Evolutionary conservation across 345 rosid genomes (phyloP).

Genomic region (Brassica carinata): DNA sequence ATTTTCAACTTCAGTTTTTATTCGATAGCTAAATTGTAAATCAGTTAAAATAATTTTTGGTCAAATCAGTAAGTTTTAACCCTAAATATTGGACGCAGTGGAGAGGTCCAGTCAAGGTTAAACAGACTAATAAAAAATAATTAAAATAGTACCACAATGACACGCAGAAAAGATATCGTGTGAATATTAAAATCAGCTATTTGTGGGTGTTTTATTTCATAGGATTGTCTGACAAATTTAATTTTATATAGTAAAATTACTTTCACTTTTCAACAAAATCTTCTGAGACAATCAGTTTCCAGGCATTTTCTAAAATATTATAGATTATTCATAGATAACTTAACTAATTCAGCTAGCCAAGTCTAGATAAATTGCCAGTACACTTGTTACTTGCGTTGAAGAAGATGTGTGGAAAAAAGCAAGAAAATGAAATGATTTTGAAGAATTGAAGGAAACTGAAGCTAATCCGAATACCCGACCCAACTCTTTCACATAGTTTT

Average conservation of each 20-base stretch:
- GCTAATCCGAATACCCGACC: neutral
- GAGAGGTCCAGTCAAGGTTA: conserved; percentile 20
- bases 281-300: conserved; percentile 26
- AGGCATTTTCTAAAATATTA: conserved; percentile 33
- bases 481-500: neutral
- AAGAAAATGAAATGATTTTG: neutral
- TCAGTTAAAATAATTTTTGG: neutral
- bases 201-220: conserved; percentile 32
- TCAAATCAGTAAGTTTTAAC: neutral
- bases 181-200: conserved; percentile 38
- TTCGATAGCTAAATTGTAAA: neutral
- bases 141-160: conserved; percentile 9
- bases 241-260: conserved; percentile 28
- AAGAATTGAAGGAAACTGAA: neutral
- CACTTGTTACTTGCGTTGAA: neutral
- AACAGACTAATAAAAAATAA: conserved; percentile 15
- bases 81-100: neutral
- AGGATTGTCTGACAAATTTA: conserved; percentile 36
- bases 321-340: conserved; percentile 13
- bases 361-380: conserved; percentile 18
- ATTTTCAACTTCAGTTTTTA: neutral
- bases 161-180: conserved; percentile 18
- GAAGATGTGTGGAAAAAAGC: neutral
- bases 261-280: conserved; percentile 29
- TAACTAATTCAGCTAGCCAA: conserved; percentile 26